Evolutionary conservation across 139 green algal genomes (phyloP).

Genomic region (Mychonastes homosphaera): DNA sequence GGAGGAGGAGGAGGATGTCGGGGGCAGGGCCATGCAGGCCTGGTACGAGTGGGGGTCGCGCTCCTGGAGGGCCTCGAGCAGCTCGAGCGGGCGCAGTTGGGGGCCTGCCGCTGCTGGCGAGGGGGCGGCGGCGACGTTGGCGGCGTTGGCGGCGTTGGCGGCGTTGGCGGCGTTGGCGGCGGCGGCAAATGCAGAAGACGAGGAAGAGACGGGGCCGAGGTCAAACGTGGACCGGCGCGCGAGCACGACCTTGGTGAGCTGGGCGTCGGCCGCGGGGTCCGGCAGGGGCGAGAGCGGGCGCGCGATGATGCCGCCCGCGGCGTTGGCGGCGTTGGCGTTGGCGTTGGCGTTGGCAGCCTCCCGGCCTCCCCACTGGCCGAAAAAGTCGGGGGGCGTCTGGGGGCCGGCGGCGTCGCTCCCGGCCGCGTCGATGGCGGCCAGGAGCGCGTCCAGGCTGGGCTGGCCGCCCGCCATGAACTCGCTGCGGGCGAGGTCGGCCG

Average conservation of each 20-base stretch:
- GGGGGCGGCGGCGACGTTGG: slow-evolving; percentile 1
- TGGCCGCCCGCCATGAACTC: neutral
- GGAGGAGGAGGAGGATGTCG: neutral
- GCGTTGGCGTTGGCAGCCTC: neutral
- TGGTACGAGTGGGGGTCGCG: slow-evolving; percentile 83
- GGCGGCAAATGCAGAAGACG: slow-evolving; percentile 5
- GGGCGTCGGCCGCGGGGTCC: neutral
- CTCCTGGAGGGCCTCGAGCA: slow-evolving; percentile 67
- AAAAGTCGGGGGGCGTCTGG: neutral
- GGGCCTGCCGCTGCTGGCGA: slow-evolving; percentile 20
- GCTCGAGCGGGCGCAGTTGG: slow-evolving; percentile 39
- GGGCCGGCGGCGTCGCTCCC: neutral
- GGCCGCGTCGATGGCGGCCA: slow-evolving; percentile 10
- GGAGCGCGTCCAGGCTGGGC: slow-evolving; percentile 15
- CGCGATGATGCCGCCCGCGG: neutral
- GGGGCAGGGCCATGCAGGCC: slow-evolving; percentile 32
- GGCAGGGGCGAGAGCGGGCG: neutral
- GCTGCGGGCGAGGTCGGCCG: neutral
- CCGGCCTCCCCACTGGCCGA: neutral
- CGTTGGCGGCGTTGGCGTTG: neutral
- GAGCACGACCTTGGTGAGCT: slow-evolving; percentile 74
- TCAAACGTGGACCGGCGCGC: slow-evolving; percentile 48
- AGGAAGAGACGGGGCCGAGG: slow-evolving; percentile 16
- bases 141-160: neutral
- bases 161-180: neutral